phyloP scores from a whole-genome alignment of 306 rosid genomes.

The Aeschynomene evenia region DNA sequence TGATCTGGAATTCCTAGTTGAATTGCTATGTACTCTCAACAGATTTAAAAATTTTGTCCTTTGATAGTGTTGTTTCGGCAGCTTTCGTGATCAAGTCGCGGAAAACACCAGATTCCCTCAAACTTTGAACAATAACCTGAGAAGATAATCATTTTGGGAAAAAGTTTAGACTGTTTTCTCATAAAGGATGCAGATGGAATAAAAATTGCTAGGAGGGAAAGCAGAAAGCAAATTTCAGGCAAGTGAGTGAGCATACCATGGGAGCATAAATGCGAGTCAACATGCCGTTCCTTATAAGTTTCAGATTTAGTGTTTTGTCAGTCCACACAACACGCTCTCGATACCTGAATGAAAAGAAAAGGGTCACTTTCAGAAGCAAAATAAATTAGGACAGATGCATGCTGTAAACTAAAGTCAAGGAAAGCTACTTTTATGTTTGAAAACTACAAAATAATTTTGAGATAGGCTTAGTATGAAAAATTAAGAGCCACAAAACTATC shows the following conservation, averaged over 20 bases:
- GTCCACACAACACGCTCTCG: constrained; percentile 90
- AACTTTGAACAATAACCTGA: constrained; percentile 77
- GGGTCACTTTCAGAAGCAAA: not conserved
- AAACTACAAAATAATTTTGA: not conserved
- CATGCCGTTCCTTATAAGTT: constrained; percentile 80
- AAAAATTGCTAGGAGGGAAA: constrained; percentile 23
- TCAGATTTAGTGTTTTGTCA: constrained; percentile 57
- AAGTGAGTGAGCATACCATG: constrained; percentile 50
- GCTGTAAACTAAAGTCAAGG: not conserved
- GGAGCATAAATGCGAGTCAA: constrained; percentile 88
- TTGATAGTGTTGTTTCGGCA: constrained; percentile 48
- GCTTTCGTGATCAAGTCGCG: constrained; percentile 66
- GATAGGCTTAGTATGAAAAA: not conserved
- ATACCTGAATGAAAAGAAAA: constrained; percentile 59
- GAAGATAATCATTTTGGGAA: constrained; percentile 12
- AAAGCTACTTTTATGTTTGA: constrained; percentile 1
- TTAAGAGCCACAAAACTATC: not conserved
- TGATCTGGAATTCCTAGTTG: constrained; percentile 51
- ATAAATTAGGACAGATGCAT: not conserved
- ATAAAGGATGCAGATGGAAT: not conserved
- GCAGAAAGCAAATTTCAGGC: constrained; percentile 5
- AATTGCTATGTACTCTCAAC: constrained; percentile 71
- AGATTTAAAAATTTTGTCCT: constrained; percentile 64
- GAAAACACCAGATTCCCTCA: constrained; percentile 79
- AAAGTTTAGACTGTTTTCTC: constrained; percentile 9